Base-by-base conservation (phyloP, 345 rosid genomes). In the Eutrema yunnanense region DNA sequence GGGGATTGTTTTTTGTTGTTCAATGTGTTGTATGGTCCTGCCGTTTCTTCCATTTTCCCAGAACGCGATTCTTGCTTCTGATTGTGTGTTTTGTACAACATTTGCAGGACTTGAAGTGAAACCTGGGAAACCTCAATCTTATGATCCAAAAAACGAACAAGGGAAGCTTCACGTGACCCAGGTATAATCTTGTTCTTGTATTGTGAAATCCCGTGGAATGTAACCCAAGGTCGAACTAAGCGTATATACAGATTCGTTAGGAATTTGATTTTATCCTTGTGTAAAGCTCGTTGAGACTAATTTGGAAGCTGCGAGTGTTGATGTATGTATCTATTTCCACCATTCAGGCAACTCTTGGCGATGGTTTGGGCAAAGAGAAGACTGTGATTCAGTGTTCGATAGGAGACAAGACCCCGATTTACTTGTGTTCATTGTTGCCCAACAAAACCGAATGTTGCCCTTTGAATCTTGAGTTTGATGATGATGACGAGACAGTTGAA, bases 121-220 rank as follows among this genome's bases (percentile, higher is more conserved):
- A 83, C 95, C 99, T 8, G 96, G 89, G 37, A 84, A 86, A 67
- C 88, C 92, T 34, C 85, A 86, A 65, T 82, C 92, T 44, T 86
- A 78, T 65, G 77, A 81, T 66, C 90, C 90, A 2, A 82, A 76
- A 38, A 83, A 77, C 70, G 88, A 87, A 36, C 67, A 77, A 22
- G 96, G 96, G 64, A 87, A 56, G 79, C 91, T 96, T 66, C 88
- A 82, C 65, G 61, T 92, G 9, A 96, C 99, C 4, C 99, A 92
- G 97, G 98, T 86, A 65, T 27, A 7, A 3, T 44, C 62, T 47
- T 62, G 10, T 26, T 42, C n/a, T 37, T 43, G 12, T 47, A 5
- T 13, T 37, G 22, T 65, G 34, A 64, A 64, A 13, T 61, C 65
- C 6, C 36, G 37, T 34, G 37, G 6, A 34, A 34, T 34, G 26